Evolutionary conservation across 2,329 filamentous ascomycete species (phyloP).

Genomic region (Sclerotinia subarctica): DNA sequence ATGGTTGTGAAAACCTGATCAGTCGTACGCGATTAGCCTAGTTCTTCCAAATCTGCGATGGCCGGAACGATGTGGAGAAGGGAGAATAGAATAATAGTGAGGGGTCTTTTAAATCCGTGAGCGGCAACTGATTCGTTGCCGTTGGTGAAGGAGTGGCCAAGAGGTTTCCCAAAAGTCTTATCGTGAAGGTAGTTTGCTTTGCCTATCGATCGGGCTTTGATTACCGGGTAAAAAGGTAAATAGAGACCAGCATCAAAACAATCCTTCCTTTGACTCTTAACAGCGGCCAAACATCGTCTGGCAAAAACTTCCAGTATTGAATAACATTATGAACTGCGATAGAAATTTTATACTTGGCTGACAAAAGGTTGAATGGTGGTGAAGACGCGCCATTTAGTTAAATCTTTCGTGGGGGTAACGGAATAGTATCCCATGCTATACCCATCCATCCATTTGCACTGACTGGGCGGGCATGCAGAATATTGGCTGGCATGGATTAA

Average conservation of each 20-base stretch:
- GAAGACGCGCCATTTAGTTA: conserved; percentile 16
- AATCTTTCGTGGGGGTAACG: conserved; percentile 7
- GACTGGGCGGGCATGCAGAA: background rate
- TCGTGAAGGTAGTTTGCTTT: conserved; percentile 6
- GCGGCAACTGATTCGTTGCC: conserved; percentile 12
- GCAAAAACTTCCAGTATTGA: background rate
- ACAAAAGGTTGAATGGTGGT: background rate
- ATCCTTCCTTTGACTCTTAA: background rate
- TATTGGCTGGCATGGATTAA: conserved; percentile 6
- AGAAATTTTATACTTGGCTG: background rate
- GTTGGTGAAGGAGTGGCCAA: conserved; percentile 1
- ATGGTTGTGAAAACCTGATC: conserved; percentile 28
- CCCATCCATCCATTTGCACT: background rate
- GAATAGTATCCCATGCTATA: background rate
- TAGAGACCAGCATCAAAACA: background rate
- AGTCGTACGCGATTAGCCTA: conserved; percentile 28
- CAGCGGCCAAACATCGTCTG: background rate
- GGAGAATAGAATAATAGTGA: conserved; percentile 8
- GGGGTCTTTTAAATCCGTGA: background rate
- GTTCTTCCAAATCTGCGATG: conserved; percentile 15
- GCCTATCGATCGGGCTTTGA: conserved; percentile 19
- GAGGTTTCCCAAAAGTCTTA: conserved; percentile 14
- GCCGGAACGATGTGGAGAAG: conserved; percentile 8
- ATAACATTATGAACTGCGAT: background rate
- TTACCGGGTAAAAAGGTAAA: conserved; percentile 16